Evolutionary conservation across 768 basidiomycete species (phyloP).

Genomic region (Sarcodon aspratus): DNA sequence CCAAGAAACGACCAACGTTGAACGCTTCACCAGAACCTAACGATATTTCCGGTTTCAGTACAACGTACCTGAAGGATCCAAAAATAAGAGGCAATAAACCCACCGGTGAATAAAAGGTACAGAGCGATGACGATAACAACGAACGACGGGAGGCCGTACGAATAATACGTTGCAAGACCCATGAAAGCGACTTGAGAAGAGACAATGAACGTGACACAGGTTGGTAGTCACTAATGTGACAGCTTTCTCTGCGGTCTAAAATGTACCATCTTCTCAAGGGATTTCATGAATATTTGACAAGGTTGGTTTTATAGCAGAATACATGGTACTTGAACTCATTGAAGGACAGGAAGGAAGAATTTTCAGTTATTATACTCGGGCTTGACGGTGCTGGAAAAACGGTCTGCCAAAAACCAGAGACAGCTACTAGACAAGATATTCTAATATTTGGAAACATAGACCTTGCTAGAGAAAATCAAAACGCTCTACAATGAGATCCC

Average conservation of each 20-base stretch:
- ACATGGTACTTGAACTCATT: background rate
- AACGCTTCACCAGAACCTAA: slow-evolving; percentile 83
- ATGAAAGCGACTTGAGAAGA: slow-evolving; percentile 10
- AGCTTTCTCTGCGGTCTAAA: slow-evolving; percentile 1
- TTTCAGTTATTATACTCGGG: slow-evolving; percentile 91
- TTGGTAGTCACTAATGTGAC: slow-evolving; percentile 5
- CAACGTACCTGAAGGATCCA: background rate
- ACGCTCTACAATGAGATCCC: slow-evolving; percentile 81
- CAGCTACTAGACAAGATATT: background rate
- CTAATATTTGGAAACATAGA: slow-evolving; percentile 30
- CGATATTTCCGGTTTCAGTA: slow-evolving; percentile 1
- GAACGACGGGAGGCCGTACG: slow-evolving; percentile 60
- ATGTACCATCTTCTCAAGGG: slow-evolving; percentile 97
- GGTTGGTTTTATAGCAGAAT: slow-evolving; percentile 25
- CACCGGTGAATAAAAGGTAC: slow-evolving; percentile 87
- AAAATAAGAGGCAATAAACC: slow-evolving; percentile 8
- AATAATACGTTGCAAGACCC: slow-evolving; percentile 38
- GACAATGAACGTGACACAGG: background rate
- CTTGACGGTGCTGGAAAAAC: slow-evolving; percentile 91
- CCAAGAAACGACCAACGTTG: slow-evolving; percentile 89
- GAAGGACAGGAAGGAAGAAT: slow-evolving; percentile 64
- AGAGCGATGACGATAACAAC: slow-evolving; percentile 56
- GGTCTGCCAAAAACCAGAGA: slow-evolving; percentile 23
- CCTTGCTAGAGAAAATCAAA: slow-evolving; percentile 88
- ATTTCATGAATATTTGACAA: slow-evolving; percentile 81